A percentile compares a stretch with the other conserved stretches of the same genome.
Evolutionary conservation across 805 yeast genomes (phyloP).

Genomic region (Spathaspora sp.): DNA sequence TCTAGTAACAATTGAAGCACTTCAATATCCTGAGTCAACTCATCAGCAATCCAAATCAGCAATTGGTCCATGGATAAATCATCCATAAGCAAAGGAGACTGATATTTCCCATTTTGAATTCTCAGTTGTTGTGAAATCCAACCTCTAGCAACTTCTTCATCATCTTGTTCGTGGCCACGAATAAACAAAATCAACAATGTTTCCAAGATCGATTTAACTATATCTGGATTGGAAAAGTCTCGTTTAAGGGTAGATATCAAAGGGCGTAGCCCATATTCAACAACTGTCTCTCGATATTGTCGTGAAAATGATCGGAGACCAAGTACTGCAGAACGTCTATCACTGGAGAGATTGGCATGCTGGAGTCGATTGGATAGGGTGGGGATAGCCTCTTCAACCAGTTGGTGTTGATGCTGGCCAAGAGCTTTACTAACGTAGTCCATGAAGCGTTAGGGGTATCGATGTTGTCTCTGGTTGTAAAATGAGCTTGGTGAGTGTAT

Average conservation of each 20-base stretch:
- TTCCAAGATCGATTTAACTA: slow-evolving; percentile 78
- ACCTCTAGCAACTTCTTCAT: slow-evolving; percentile 60
- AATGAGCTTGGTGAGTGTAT: background rate
- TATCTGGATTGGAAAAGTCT: slow-evolving; percentile 67
- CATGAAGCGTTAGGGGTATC: slow-evolving; percentile 17
- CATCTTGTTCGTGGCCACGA: slow-evolving; percentile 52
- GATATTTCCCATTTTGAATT: slow-evolving; percentile 71
- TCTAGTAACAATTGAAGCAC: slow-evolving; percentile 25
- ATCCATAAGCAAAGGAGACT: slow-evolving; percentile 63
- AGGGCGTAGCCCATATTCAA: slow-evolving; percentile 79
- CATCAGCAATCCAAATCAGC: slow-evolving; percentile 94
- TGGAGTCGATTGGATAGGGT: slow-evolving; percentile 83
- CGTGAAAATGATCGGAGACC: slow-evolving; percentile 87
- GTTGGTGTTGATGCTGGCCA: slow-evolving; percentile 32
- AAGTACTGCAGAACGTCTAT: slow-evolving; percentile 86
- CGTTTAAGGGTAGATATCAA: slow-evolving; percentile 60
- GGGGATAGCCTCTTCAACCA: slow-evolving; percentile 80
- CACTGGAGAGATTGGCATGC: slow-evolving; percentile 77
- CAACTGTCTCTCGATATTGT: slow-evolving; percentile 84
- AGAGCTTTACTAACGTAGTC: slow-evolving; percentile 37
- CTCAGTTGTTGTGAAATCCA: slow-evolving; percentile 77
- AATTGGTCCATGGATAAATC: slow-evolving; percentile 71
- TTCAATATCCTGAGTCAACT: slow-evolving; percentile 58
- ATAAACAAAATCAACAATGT: slow-evolving; percentile 79
- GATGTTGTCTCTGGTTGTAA: background rate